Evolutionary conservation across 1,139 yeast species (phyloP), one percentile per base, ranked within the genome.

Genomic region (Taiozyma sp.): DNA sequence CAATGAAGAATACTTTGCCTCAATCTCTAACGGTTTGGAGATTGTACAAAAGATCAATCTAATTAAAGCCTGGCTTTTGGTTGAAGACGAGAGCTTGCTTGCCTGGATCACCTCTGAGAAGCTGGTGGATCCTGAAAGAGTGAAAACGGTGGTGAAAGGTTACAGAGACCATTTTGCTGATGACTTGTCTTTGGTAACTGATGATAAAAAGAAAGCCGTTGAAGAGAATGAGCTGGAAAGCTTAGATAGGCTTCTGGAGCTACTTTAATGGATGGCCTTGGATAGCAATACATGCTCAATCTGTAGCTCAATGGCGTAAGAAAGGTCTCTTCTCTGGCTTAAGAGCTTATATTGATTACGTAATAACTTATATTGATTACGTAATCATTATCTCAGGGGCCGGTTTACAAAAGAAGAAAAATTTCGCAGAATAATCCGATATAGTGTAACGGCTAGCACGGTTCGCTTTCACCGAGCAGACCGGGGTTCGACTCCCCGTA

Each of bases 401-500:
- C 19, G 36, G 36, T n/a, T 6, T 1, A 1, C 8, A n/a, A 14
- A 1, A 14, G 6, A 5, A 2, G 10, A 14, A 32, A 7, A 13
- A 8, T 1, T 5, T n/a, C 19, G 7, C 19, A 32, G 19, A 10
- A 40, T 40, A 40, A 45, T 81, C 85, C 86, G 86, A 80, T 81
- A 76, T 81, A 78, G 87, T 81, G 86, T 81, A 81, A 80, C 84
- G 87, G 87, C 82, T 81, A 82, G 83, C 87, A 82, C 86, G 84
- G 85, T 80, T 78, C 85, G 84, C 85, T 81, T 80, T 81, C 86
- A 81, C 87, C 84, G 86, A 78, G 85, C 85, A 81, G 76, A 78
- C 83, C 87, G 82, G 86, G 86, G 87, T 81, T 81, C 87, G 84
- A 81, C 83, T 81, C 87, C 87, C 86, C 82, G 86, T 76, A 80